Evolutionary conservation across 208 protist species (phyloP), one percentile per base, ranked within the genome.

Genomic region (Trypanosoma melophagium): DNA sequence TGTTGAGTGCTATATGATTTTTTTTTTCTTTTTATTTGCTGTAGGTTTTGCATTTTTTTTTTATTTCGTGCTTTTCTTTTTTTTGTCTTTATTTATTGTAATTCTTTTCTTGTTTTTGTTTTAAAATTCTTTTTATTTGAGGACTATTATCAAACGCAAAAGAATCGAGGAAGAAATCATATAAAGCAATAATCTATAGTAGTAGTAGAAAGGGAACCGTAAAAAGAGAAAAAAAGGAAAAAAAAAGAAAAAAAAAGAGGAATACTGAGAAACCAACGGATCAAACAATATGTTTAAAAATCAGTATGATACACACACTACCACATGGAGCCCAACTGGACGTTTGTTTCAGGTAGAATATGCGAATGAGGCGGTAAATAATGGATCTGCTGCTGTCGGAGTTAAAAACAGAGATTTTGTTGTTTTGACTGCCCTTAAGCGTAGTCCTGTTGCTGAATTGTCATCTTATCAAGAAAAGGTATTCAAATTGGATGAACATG

Each of bases 321-420:
- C 98, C n/a, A 99, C 96, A 25, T 99, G 98, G 97, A 98, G 90
- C 65, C 98, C 98, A 21, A 92, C 94, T 17, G 98, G 98, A 10
- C 83, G 97, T 50, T 82, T 99, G 54, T 96, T 97, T 83, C 98
- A 99, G 86, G 87, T 99, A 21, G 98, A 99, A 80, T 99, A 99
- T 77, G 99, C 99, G 17, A 99, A 99, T 84, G 98, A 99, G 78
- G 99, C 98, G 0, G 98, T 99, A 0, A 99, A 99, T 77, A 98
- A 99, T 79, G 99, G 99, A 50, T 98, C 94, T 40, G 97, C 97
- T 19, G 84, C 90, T 0, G 97, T 99, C 10, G 99, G 97, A 16
- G 79, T 99, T n/a, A 98, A 98, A 73, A 97, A 91, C 13, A 95
- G 92, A 42, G 92, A 93, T 35, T 89, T 97, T 69, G 97, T 97